A percentile compares a stretch with the other conserved stretches of the same genome.
These are phyloP conservation scores for Teunomyces pallodes DNA, from an alignment of 805 yeast genomes.

Conservation along the genomic window DNA sequence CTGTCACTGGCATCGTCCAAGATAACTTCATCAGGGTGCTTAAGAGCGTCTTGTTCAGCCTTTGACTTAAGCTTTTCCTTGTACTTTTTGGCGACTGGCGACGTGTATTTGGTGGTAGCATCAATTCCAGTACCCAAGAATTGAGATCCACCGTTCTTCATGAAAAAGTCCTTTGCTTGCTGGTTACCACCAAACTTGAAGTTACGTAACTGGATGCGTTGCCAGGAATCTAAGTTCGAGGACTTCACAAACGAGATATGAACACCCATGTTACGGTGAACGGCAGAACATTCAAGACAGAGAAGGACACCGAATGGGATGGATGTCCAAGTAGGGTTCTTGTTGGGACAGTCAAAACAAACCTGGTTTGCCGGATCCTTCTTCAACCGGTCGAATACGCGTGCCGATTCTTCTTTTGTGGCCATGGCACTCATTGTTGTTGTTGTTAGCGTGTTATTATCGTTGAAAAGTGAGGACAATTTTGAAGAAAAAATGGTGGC, in stretches of 20 bases:
- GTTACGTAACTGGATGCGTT: slow-evolving; percentile 81
- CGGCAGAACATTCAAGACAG: slow-evolving; percentile 93
- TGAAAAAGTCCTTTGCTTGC: slow-evolving; percentile 76
- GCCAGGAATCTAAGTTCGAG: slow-evolving; percentile 91
- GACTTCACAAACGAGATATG: slow-evolving; percentile 95
- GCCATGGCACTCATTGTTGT: slow-evolving; percentile 39
- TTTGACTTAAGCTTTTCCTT: slow-evolving; percentile 73
- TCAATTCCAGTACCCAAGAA: slow-evolving; percentile 52
- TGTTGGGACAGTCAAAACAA: slow-evolving; percentile 92
- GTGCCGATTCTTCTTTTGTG: slow-evolving; percentile 64
- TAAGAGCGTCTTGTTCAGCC: slow-evolving; percentile 61
- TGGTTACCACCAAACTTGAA: slow-evolving; percentile 95
- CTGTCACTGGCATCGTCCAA: slow-evolving; percentile 48
- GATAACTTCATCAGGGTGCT: slow-evolving; percentile 72
- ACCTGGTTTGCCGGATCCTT: slow-evolving; percentile 71
- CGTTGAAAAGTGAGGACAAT: not conserved
- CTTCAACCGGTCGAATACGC: slow-evolving; percentile 61
- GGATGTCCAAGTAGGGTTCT: slow-evolving; percentile 98
- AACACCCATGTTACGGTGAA: slow-evolving; percentile 93
- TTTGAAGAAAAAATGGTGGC: not conserved
- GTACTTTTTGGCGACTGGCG: slow-evolving; percentile 76
- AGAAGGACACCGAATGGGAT: slow-evolving; percentile 92
- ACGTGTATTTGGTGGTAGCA: slow-evolving; percentile 75
- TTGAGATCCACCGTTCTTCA: slow-evolving; percentile 82
- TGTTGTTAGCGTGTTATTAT: slow-evolving; percentile 3